Base-by-base conservation (phyloP, 164 flowering plant genomes). In the Vitis vinifera region DNA sequence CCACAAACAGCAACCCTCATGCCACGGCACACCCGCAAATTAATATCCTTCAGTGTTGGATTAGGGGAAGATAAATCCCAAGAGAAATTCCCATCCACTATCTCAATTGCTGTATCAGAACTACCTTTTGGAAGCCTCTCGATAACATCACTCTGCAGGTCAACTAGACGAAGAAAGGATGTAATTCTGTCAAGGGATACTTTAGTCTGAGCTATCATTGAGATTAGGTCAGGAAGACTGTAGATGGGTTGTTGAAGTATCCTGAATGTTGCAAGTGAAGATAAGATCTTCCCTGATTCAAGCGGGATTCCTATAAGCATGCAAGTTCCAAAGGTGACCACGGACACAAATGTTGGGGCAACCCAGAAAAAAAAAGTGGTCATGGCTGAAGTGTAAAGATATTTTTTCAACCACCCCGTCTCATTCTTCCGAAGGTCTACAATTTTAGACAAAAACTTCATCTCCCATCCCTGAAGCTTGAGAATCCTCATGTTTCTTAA, bases 381-480 rank as follows among this genome's bases (percentile, higher is more conserved):
- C 60, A 79, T 30, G 8, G 87, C 89, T 0, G 58, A 14, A 13
- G 87, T 82, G 59, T 86, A 91, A n/a, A 85, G 67, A 69, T 13
- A 85, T 55, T 78, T 91, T 60, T 70, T 82, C 72, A 91, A 69
- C 91, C 93, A 88, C 27, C 78, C 86, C n/a, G 68, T 15, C 73
- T 91, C 97, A 16, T 27, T 66, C 17, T 85, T 73, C 66, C 93
- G 77, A 14, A 86, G 86, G 17, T 84, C 86, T 4, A 55, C 6
- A 62, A 91, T 80, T 71, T 79, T 88, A 0, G 86, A 84, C 73
- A 88, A 68, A 72, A 88, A 89, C 80, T 80, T 89, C 88, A 85
- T 81, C 73, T 91, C 97, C 94, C 97, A 91, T 10, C 81, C 92
- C 63, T 89, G 94, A 62, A 91, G 88, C 76, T 91, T 91, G 67